These are phyloP conservation scores for Mycena sp. DNA, from an alignment of 1,284 basidiomycete genomes.

Conservation along the genomic window DNA sequence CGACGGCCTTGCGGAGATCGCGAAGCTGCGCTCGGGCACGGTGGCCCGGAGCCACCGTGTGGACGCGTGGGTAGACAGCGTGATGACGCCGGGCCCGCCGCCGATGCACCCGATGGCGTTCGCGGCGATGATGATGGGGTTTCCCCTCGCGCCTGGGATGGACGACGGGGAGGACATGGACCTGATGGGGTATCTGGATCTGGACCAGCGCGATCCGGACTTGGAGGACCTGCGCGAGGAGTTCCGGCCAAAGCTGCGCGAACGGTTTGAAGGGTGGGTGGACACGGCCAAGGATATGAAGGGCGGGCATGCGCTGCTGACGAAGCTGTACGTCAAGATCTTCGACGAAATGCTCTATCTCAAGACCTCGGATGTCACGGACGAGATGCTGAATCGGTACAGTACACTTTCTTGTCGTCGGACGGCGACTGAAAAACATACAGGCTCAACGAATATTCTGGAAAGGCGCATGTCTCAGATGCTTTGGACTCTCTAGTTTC, in stretches of 20 bases:
- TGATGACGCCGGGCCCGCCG: conserved; percentile 51
- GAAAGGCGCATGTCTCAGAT: conserved; percentile 59
- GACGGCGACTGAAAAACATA: neutral
- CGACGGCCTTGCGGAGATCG: conserved; percentile 54
- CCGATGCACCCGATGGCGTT: conserved; percentile 63
- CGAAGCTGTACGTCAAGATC: conserved; percentile 53
- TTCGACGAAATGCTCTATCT: conserved; percentile 65
- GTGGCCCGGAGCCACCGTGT: conserved; percentile 54
- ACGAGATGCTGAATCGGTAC: conserved; percentile 64
- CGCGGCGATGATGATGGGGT: conserved; percentile 74
- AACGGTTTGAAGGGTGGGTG: conserved; percentile 65
- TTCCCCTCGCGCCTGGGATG: conserved; percentile 54
- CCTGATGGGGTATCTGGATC: conserved; percentile 58
- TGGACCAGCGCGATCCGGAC: conserved; percentile 64
- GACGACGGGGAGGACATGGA: conserved; percentile 58
- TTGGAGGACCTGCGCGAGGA: conserved; percentile 67
- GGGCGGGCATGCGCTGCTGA: conserved; percentile 46
- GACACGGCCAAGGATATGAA: conserved; percentile 47
- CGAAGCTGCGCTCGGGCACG: conserved; percentile 50
- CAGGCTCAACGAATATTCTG: conserved; percentile 62
- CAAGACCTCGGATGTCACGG: conserved; percentile 56
- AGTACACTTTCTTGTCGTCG: conserved; percentile 26
- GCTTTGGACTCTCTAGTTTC: conserved; percentile 56
- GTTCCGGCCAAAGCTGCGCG: conserved; percentile 63
- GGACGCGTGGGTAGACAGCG: conserved; percentile 61